Evolutionary conservation across 2,329 filamentous ascomycete species (phyloP).

Genomic region (Teratosphaeriaceae sp.): DNA sequence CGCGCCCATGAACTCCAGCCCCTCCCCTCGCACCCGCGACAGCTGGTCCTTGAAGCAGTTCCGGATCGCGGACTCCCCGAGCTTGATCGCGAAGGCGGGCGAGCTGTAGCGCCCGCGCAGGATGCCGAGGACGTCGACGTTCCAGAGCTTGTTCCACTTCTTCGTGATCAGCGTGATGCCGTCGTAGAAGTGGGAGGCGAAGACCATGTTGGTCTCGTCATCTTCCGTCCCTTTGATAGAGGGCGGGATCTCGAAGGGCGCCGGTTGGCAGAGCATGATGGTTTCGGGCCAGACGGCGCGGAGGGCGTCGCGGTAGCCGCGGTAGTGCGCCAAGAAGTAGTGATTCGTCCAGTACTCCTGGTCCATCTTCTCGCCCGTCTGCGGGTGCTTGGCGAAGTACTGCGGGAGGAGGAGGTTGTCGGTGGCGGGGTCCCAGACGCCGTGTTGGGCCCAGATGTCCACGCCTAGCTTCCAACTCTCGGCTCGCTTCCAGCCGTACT

Average conservation of each 20-base stretch:
- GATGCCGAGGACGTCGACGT: conserved; percentile 90
- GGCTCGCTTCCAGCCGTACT: conserved; percentile 87
- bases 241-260: conserved; percentile 86
- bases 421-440: conserved; percentile 78
- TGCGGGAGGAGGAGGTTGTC: conserved; percentile 75
- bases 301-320: conserved; percentile 67
- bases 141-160: conserved; percentile 97
- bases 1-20: conserved; percentile 77
- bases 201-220: conserved; percentile 84
- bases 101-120: conserved; percentile 81
- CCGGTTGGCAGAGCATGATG: conserved; percentile 85
- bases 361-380: conserved; percentile 65
- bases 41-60: conserved; percentile 91
- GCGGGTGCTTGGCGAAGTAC: conserved; percentile 78
- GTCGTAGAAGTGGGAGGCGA: conserved; percentile 94
- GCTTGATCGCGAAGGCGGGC: conserved; percentile 84
- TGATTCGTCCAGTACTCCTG: conserved; percentile 84
- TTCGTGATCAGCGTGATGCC: conserved; percentile 96
- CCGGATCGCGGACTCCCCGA: conserved; percentile 88
- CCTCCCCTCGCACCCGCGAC: conserved; percentile 74
- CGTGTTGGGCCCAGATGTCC: conserved; percentile 95
- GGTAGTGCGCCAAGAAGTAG: conserved; percentile 84
- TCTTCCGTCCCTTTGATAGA: conserved; percentile 79
- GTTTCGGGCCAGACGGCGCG: conserved; percentile 69
- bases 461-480: conserved; percentile 86